These are phyloP conservation scores for Angophora floribunda DNA, from an alignment of 345 rosid species.

Conservation along the genomic window DNA sequence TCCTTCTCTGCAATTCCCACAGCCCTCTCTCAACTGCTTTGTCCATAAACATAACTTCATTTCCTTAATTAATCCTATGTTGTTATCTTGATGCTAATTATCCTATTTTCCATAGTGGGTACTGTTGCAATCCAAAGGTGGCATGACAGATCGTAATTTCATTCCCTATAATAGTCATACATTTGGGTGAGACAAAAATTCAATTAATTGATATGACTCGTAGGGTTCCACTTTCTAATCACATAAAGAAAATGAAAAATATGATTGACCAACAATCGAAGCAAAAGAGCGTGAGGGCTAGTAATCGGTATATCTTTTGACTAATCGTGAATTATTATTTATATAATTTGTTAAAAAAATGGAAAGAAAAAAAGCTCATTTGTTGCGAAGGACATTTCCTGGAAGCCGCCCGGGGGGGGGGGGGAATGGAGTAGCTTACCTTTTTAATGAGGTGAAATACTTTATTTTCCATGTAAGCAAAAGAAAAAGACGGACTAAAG, in stretches of 20 bases:
- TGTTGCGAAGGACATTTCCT: neutral
- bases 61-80: neutral
- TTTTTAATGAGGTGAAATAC: neutral
- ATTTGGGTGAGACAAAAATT: neutral
- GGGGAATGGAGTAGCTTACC: neutral
- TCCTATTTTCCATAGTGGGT: neutral
- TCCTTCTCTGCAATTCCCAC: slow-evolving; percentile 5
- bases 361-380: neutral
- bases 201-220: too few species aligned
- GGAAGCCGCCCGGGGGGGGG: neutral
- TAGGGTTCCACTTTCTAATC: too few species aligned
- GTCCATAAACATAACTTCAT: neutral
- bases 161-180: neutral
- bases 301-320: neutral
- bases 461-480: neutral
- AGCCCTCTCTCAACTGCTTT: slow-evolving; percentile 31
- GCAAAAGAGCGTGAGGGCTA: neutral
- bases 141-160: neutral
- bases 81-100: neutral
- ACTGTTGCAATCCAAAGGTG: neutral
- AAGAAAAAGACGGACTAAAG: too few species aligned
- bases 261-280: too few species aligned
- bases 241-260: too few species aligned
- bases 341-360: too few species aligned
- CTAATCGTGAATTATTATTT: too few species aligned